Evolutionary conservation across 495 filamentous ascomycete genomes (phyloP).

Genomic region (Hypoxylon trugodes): DNA sequence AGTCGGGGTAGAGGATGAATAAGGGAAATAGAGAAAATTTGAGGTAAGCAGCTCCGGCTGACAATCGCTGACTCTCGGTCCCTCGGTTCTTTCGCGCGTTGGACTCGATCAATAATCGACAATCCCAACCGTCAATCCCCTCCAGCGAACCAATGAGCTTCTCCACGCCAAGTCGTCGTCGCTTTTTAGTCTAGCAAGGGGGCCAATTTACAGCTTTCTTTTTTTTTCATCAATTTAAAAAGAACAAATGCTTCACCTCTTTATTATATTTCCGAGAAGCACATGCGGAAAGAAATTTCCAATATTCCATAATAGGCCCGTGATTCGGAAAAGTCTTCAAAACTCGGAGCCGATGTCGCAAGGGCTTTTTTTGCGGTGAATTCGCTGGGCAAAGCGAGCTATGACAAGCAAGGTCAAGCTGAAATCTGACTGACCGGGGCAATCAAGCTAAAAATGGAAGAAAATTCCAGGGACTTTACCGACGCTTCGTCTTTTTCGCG

Average conservation of each 20-base stretch:
- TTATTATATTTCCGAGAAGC: too few species aligned
- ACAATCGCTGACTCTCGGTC: constrained; percentile 9
- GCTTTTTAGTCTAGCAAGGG: too few species aligned
- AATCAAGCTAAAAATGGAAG: constrained; percentile 16
- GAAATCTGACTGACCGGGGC: too few species aligned
- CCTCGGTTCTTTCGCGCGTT: not conserved
- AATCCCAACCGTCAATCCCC: too few species aligned
- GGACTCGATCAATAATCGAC: too few species aligned
- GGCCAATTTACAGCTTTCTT: too few species aligned
- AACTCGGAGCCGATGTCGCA: constrained; percentile 26
- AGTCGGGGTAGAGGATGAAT: constrained; percentile 2
- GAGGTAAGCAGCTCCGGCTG: constrained; percentile 17
- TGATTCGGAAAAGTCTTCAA: not conserved
- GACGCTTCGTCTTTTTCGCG: constrained; percentile 4
- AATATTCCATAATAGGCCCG: too few species aligned
- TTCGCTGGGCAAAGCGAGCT: not conserved
- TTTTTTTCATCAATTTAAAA: not conserved
- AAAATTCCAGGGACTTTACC: constrained; percentile 7
- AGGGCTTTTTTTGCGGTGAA: constrained; percentile 7
- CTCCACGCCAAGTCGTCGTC: not conserved
- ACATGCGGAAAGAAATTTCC: too few species aligned
- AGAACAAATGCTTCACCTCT: too few species aligned
- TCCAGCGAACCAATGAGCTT: not conserved
- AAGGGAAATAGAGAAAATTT: constrained; percentile 20
- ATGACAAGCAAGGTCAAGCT: too few species aligned